Evolutionary conservation across 106 monocot genomes (phyloP).

Genomic region (Dendrobium huoshanense): DNA sequence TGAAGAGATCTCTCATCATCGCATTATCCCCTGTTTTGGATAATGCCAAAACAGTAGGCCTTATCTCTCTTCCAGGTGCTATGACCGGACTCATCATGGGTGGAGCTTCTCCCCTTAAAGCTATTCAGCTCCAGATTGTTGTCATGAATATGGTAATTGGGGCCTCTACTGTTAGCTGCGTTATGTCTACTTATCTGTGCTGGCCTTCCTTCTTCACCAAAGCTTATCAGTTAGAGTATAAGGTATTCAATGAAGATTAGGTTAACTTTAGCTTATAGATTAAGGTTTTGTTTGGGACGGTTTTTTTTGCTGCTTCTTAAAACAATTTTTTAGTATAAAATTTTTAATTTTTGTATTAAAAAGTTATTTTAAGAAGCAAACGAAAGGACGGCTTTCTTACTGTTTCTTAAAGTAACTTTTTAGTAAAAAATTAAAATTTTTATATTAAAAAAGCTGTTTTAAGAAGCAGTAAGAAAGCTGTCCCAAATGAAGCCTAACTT

Average conservation of each 20-base stretch:
- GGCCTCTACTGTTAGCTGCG: constrained; percentile 76
- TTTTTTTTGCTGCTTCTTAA: no score
- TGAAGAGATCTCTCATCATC: constrained; percentile 64
- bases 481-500: no score
- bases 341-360: no score
- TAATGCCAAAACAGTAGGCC: constrained; percentile 89
- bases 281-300: no score
- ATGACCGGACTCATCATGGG: constrained; percentile 98
- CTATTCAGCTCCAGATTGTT: constrained; percentile 88
- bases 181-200: constrained; percentile 72
- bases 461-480: no score
- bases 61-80: constrained; percentile 80
- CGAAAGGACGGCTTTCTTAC: no score
- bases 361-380: no score
- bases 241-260: constrained; percentile 42
- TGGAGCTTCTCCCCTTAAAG: constrained; percentile 82
- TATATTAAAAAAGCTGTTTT: no score
- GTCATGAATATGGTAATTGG: constrained; percentile 96
- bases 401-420: no score
- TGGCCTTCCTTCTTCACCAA: constrained; percentile 92
- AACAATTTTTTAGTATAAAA: no score
- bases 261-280: no score
- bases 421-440: no score
- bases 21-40: constrained; percentile 81
- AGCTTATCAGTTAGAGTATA: constrained; percentile 60